Conservation (phyloP, 192 early-diverging fungal genomes). For the Rhizophagus sp. region DNA sequence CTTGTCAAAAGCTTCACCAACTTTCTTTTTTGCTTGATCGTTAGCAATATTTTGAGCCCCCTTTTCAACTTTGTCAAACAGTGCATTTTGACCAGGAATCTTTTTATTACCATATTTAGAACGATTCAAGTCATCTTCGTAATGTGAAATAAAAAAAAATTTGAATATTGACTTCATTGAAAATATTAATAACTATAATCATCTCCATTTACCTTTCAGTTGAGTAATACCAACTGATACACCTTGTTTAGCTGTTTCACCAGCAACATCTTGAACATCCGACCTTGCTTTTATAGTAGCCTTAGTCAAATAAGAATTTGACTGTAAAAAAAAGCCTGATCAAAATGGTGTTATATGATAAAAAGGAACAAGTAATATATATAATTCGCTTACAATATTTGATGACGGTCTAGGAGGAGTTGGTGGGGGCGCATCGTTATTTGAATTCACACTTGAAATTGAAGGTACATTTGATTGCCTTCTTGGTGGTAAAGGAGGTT, state of each 20-base stretch:
- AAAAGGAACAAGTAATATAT: no score
- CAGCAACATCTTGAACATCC: no score
- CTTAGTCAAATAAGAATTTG: no score
- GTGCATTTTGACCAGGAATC: slow-evolving; percentile 11
- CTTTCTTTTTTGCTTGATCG: no score
- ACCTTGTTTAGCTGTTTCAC: background rate
- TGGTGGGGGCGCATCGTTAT: background rate
- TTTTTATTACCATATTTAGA: slow-evolving; percentile 9
- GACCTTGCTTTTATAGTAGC: background rate
- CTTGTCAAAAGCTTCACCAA: no score
- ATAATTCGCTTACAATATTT: no score
- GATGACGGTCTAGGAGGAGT: background rate
- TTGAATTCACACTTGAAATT: slow-evolving; percentile 3
- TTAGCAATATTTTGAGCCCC: background rate
- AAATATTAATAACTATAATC: no score
- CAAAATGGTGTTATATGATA: no score
- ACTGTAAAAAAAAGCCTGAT: no score
- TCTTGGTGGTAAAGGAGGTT: slow-evolving; percentile 8
- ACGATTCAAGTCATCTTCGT: background rate
- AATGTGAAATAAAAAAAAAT: background rate
- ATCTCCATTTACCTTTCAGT: background rate
- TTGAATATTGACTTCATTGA: no score
- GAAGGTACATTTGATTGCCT: slow-evolving; percentile 21
- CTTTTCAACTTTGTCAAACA: background rate
- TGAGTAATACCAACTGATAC: background rate